Conservation (phyloP, 164 flowering plant species). For the Vitis cinerea region DNA sequence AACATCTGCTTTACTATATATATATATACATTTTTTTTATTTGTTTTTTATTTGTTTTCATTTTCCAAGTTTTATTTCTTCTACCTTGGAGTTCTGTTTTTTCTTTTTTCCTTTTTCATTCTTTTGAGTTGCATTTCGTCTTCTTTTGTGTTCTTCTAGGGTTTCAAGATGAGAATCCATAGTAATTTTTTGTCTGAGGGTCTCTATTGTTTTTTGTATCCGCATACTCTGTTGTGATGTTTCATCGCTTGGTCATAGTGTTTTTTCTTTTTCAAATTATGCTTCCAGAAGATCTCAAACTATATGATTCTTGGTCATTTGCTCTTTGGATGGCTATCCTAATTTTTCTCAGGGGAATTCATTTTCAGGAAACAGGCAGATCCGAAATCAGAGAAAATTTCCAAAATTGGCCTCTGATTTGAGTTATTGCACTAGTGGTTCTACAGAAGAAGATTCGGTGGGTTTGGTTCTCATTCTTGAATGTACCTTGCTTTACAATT, state of each 20-base stretch:
- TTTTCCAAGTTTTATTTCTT: not conserved
- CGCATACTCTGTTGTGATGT: not conserved
- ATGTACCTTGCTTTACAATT: not conserved
- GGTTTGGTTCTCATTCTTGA: conserved; percentile 10
- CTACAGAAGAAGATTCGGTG: conserved; percentile 42
- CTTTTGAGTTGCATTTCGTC: too few relatives aligned
- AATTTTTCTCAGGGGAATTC: conserved; percentile 12
- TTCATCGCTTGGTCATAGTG: too few relatives aligned
- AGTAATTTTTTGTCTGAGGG: not conserved
- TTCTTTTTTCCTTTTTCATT: too few relatives aligned
- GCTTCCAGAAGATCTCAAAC: too few relatives aligned
- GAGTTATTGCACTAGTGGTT: conserved; percentile 32
- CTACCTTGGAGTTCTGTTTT: too few relatives aligned
- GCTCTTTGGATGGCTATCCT: conserved; percentile 8
- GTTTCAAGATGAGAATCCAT: not conserved
- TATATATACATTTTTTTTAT: not conserved
- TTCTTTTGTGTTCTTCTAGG: not conserved
- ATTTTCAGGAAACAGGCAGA: conserved; percentile 37
- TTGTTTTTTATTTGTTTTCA: not conserved
- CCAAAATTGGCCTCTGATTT: conserved; percentile 36
- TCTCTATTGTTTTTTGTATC: not conserved
- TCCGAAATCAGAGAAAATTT: conserved; percentile 24
- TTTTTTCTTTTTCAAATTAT: too few relatives aligned
- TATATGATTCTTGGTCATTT: not conserved
- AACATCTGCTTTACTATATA: not conserved